These are phyloP conservation scores for Saccharomyces eubayanus DNA, from an alignment of 805 yeast species.

Conservation along the genomic window DNA sequence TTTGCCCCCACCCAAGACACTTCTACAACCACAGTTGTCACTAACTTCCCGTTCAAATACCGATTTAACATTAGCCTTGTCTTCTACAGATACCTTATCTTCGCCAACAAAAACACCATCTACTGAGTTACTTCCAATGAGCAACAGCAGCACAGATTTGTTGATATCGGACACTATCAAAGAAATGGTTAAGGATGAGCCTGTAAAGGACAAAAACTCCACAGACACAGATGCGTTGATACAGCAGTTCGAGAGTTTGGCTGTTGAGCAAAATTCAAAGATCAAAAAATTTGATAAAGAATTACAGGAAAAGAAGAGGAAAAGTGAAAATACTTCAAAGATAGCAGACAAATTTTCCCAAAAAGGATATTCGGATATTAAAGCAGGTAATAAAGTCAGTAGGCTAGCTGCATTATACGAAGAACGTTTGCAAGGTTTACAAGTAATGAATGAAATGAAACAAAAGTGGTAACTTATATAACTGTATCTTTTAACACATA, in stretches of 20 bases:
- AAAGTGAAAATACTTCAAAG: slow-evolving; percentile 7
- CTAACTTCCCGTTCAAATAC: neutral
- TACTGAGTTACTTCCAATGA: neutral
- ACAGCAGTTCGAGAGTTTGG: slow-evolving; percentile 1
- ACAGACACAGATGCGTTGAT: neutral
- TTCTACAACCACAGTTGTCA: neutral
- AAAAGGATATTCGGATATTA: slow-evolving; percentile 34
- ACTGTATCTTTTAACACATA: neutral
- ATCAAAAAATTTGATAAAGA: slow-evolving; percentile 26
- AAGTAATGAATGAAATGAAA: slow-evolving; percentile 30
- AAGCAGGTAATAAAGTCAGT: slow-evolving; percentile 51
- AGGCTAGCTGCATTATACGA: slow-evolving; percentile 57
- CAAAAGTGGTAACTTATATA: slow-evolving; percentile 2
- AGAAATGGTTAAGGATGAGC: slow-evolving; percentile 16
- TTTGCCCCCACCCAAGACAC: neutral
- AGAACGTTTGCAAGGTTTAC: slow-evolving; percentile 41
- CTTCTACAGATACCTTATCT: neutral
- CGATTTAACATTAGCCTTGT: neutral
- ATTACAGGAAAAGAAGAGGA: slow-evolving; percentile 16
- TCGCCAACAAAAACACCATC: slow-evolving; percentile 1
- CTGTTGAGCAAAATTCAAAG: slow-evolving; percentile 18
- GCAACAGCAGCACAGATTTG: neutral
- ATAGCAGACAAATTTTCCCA: slow-evolving; percentile 24
- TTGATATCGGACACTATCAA: slow-evolving; percentile 8
- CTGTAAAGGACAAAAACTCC: slow-evolving; percentile 3